Conservation (phyloP, 768 basidiomycete genomes). For the Macrolepiota dolichaula region DNA sequence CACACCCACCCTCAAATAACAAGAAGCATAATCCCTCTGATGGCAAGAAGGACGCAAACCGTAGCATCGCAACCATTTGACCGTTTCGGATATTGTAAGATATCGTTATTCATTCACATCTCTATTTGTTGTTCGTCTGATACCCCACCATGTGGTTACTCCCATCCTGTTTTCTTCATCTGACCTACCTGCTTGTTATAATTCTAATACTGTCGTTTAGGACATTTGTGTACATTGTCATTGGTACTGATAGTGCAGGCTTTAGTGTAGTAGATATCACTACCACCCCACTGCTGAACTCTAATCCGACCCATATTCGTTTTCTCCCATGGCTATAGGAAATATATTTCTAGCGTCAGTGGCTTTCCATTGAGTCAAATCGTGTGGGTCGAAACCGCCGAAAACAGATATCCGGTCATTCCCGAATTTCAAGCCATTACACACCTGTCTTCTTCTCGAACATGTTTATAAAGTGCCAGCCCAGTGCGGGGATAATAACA, state of each 20-base stretch:
- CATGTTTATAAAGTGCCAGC: slow-evolving; percentile 11
- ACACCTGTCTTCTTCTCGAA: not conserved
- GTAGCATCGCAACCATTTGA: slow-evolving; percentile 1
- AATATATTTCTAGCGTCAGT: not conserved
- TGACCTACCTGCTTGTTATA: not conserved
- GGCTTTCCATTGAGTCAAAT: not conserved
- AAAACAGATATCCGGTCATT: not conserved
- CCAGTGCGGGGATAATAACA: not conserved
- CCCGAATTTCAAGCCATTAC: not conserved
- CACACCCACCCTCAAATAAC: slow-evolving; percentile 15
- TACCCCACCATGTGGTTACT: not conserved
- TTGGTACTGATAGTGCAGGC: slow-evolving; percentile 1
- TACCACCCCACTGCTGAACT: not conserved
- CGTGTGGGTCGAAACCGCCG: not conserved
- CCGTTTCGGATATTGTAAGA: not conserved
- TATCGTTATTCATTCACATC: slow-evolving; percentile 9
- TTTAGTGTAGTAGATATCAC: slow-evolving; percentile 5
- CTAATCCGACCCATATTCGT: not conserved
- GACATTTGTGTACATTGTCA: not conserved
- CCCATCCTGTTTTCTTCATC: not conserved
- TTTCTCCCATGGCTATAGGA: slow-evolving; percentile 1
- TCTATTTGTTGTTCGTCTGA: slow-evolving; percentile 4
- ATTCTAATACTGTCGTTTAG: not conserved
- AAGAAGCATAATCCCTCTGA: slow-evolving; percentile 1
- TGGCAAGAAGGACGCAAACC: not conserved